Percentiles rank a stretch among this genome's conserved stretches.
phyloP scores from a whole-genome alignment of 164 flowering plant genomes.

The Taxillus chinensis region DNA sequence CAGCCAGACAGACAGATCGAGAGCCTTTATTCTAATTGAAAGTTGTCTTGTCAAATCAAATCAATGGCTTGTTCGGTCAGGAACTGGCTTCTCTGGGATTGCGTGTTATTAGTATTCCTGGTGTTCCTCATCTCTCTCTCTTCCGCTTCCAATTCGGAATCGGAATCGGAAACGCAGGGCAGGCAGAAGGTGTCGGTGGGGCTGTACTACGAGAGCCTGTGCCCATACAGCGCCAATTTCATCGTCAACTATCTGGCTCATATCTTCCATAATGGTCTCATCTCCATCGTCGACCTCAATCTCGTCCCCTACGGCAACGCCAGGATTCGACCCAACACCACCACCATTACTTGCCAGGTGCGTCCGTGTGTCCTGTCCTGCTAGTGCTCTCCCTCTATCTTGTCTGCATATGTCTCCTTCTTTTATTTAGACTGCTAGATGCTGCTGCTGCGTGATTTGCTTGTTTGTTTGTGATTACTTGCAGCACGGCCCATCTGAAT shows the following conservation, averaged over 20 bases:
- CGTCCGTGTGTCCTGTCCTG: neutral
- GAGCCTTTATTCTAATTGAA: no score
- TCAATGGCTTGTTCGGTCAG: no score
- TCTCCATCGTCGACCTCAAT: slow-evolving; percentile 36
- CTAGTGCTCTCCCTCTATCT: neutral
- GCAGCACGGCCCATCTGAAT: slow-evolving; percentile 84
- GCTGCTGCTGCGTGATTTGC: neutral
- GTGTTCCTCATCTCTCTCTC: neutral
- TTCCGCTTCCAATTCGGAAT: neutral
- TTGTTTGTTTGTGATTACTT: slow-evolving; percentile 10
- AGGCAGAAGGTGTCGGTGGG: slow-evolving; percentile 25
- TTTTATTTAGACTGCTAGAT: neutral
- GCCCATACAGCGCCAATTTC: slow-evolving; percentile 50
- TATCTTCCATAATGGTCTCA: slow-evolving; percentile 29
- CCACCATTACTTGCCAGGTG: slow-evolving; percentile 49
- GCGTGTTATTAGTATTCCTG: no score
- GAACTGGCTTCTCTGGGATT: no score
- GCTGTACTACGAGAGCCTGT: slow-evolving; percentile 43
- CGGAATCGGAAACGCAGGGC: slow-evolving; percentile 8
- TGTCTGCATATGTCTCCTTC: neutral
- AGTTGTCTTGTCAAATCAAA: no score
- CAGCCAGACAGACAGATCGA: no score
- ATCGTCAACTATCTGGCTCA: slow-evolving; percentile 27
- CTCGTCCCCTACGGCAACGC: slow-evolving; percentile 51
- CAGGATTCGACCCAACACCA: slow-evolving; percentile 16